These are phyloP conservation scores for Neofusicoccum umdonicola DNA, from an alignment of 2,329 filamentous ascomycete genomes.

Conservation along the genomic window DNA sequence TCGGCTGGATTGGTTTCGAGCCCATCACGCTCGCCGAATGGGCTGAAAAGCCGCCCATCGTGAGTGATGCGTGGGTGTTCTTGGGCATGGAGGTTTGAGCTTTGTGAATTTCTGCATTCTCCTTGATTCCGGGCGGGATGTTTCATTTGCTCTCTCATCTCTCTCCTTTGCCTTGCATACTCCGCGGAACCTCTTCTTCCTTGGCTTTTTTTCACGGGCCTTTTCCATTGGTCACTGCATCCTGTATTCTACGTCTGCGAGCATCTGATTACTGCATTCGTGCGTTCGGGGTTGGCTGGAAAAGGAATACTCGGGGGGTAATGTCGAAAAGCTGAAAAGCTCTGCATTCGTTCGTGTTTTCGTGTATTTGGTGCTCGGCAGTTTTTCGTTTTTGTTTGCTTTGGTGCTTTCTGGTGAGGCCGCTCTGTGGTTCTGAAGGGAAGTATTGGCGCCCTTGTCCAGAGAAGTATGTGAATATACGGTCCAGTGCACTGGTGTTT, in stretches of 20 bases:
- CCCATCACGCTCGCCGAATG: conserved; percentile 77
- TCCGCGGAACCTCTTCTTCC: neutral
- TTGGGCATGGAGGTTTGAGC: conserved; percentile 77
- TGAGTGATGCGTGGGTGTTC: conserved; percentile 79
- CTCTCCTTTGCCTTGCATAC: neutral
- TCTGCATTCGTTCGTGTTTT: neutral
- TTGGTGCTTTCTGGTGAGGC: neutral
- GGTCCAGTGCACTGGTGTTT: neutral
- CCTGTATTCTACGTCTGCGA: conserved; percentile 10
- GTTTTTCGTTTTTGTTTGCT: no score
- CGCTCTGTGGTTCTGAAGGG: conserved; percentile 8
- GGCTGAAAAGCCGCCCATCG: conserved; percentile 60
- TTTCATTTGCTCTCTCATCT: neutral
- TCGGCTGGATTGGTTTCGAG: conserved; percentile 92
- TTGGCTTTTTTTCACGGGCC: neutral
- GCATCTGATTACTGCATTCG: conserved; percentile 2
- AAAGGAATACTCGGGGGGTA: neutral
- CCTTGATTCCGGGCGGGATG: neutral
- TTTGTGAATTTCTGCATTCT: neutral
- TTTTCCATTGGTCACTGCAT: neutral
- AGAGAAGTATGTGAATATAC: neutral
- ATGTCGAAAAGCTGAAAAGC: neutral
- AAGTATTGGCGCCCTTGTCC: neutral
- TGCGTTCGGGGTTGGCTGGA: neutral
- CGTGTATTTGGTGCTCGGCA: neutral